Evolutionary conservation across 495 filamentous ascomycete genomes (phyloP).

Genomic region (Aspergillus leporis): DNA sequence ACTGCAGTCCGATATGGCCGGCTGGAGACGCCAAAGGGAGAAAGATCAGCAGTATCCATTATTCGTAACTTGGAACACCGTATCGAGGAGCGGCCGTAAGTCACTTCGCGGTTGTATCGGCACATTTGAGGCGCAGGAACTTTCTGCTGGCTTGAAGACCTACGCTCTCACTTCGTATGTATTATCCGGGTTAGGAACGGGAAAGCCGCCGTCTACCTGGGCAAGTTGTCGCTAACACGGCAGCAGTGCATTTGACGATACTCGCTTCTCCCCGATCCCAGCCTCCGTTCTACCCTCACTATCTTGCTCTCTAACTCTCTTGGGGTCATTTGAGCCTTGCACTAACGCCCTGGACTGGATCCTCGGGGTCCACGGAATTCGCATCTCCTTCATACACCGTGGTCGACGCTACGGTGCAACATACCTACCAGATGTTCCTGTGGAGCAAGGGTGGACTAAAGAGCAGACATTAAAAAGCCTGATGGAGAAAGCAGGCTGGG

Average conservation of each 20-base stretch:
- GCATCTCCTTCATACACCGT: constrained; percentile 70
- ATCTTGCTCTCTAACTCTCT: constrained; percentile 69
- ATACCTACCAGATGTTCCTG: constrained; percentile 88
- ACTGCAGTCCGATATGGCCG: constrained; percentile 26
- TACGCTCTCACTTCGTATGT: constrained; percentile 85
- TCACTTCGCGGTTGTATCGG: constrained; percentile 93
- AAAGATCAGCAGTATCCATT: constrained; percentile 58
- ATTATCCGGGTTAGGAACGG: constrained; percentile 8
- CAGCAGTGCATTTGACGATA: constrained; percentile 77
- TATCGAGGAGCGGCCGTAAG: constrained; percentile 60
- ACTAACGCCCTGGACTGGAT: constrained; percentile 79
- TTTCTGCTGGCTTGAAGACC: constrained; percentile 68
- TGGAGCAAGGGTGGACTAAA: constrained; percentile 94
- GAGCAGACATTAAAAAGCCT: constrained; percentile 86
- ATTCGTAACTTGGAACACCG: constrained; percentile 94
- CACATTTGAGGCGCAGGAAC: constrained; percentile 81
- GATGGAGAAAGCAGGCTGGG: constrained; percentile 94
- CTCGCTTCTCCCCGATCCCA: constrained; percentile 76
- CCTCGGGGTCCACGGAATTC: constrained; percentile 80
- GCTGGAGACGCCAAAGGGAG: constrained; percentile 18
- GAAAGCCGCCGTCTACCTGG: neutral
- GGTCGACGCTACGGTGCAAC: constrained; percentile 66
- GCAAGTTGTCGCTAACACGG: constrained; percentile 9
- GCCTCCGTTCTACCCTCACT: constrained; percentile 65
- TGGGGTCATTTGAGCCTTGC: constrained; percentile 75